Percentiles rank a stretch among this genome's conserved stretches.
Conservation (phyloP, 2,329 filamentous ascomycete genomes). For the Fusarium torreyae region DNA sequence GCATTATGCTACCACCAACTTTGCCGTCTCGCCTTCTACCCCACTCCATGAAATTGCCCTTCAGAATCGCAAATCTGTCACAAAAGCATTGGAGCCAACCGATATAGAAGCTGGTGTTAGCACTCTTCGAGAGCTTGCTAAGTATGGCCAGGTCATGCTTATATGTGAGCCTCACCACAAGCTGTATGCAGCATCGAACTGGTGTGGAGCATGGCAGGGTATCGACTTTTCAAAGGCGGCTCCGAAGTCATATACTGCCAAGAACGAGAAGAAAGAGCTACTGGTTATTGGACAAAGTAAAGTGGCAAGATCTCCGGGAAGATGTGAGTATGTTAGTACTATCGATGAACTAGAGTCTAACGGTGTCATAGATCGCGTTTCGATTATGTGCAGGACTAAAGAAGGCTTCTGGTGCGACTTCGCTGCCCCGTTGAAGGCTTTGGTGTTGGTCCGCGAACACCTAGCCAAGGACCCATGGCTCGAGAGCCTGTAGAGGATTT, state of each 20-base stretch:
- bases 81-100: background rate
- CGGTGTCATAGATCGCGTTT: background rate
- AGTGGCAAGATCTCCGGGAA: rapidly evolving
- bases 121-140: constrained; percentile 1
- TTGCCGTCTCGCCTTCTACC: background rate
- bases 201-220: constrained; percentile 14
- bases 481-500: background rate
- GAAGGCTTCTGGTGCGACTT: constrained; percentile 33
- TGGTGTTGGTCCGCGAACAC: background rate
- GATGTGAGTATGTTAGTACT: background rate
- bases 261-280: background rate
- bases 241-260: background rate
- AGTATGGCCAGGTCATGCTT: constrained; percentile 1
- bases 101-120: background rate
- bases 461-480: constrained; percentile 1
- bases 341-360: background rate
- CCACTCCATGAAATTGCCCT: constrained; percentile 9
- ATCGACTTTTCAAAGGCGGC: constrained; percentile 2
- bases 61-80: background rate
- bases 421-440: background rate
- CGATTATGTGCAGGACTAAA: constrained; percentile 17
- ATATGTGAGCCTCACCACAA: constrained; percentile 11
- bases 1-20: constrained; percentile 2
- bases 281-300: constrained; percentile 6
- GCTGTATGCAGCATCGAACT: constrained; percentile 12